Percentiles rank a stretch among this genome's conserved stretches.
These are phyloP conservation scores for Trichophyton benhamiae DNA, from an alignment of 2,329 filamentous ascomycete species.

Conservation along the genomic window DNA sequence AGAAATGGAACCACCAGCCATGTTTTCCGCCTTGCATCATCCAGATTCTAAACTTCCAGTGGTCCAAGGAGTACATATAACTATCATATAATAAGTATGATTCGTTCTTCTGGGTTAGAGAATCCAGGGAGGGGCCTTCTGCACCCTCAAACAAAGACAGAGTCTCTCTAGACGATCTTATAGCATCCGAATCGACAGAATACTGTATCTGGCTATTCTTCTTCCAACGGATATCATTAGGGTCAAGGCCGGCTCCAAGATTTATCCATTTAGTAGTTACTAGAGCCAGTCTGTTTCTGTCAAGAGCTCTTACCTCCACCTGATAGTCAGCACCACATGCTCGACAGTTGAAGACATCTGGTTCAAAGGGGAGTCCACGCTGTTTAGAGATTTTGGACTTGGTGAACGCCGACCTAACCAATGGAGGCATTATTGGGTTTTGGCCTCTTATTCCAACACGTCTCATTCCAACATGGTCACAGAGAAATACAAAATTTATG, in stretches of 20 bases:
- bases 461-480: not conserved
- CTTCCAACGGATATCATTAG: not conserved
- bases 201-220: not conserved
- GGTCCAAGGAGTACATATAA: not conserved
- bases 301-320: not conserved
- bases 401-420: not conserved
- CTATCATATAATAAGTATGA: not conserved
- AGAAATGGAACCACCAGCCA: not conserved
- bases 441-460: not conserved
- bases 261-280: not conserved
- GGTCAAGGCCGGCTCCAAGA: not conserved
- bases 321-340: not conserved
- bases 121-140: not conserved
- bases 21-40: not conserved
- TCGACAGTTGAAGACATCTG: not conserved
- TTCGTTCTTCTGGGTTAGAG: not conserved
- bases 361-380: not conserved
- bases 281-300: not conserved
- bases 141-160: not conserved
- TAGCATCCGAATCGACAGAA: not conserved
- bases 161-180: not conserved
- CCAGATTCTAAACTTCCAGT: not conserved
- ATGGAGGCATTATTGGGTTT: not conserved
- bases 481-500: not conserved
- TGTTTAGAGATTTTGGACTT: not conserved